Conservation (phyloP, 257 asterid species). For the Perilla frutescens region DNA sequence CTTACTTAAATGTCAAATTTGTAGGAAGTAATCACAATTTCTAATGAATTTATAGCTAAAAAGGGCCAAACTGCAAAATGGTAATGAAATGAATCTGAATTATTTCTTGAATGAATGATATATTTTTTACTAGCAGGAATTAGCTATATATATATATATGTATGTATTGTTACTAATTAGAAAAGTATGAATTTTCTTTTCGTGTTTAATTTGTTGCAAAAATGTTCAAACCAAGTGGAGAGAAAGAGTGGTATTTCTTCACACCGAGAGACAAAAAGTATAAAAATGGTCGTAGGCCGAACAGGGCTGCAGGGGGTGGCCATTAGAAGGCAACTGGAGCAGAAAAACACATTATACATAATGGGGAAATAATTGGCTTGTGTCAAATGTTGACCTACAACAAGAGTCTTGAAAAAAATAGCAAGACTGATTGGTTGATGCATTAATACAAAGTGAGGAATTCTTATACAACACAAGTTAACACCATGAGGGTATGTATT, state of each 20-base stretch:
- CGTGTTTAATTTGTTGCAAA: neutral
- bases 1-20: neutral
- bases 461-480: neutral
- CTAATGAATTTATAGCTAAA: too few relatives aligned
- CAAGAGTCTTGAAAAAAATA: too few relatives aligned
- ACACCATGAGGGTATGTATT: neutral
- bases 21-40: neutral
- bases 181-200: neutral
- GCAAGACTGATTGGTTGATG: conserved; percentile 6
- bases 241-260: neutral
- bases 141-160: too few relatives aligned
- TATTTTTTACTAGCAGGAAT: too few relatives aligned
- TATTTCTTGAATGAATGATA: too few relatives aligned
- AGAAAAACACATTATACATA: neutral
- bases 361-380: neutral
- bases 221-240: neutral
- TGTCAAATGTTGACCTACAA: neutral
- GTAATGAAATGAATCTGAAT: too few relatives aligned
- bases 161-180: too few relatives aligned
- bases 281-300: neutral
- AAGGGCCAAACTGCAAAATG: too few relatives aligned
- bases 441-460: neutral
- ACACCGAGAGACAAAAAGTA: neutral
- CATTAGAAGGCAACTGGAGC: neutral
- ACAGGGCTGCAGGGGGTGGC: neutral